These are phyloP conservation scores for Protomyces macrosporus DNA, from an alignment of 1,139 yeast species.

Conservation along the genomic window DNA sequence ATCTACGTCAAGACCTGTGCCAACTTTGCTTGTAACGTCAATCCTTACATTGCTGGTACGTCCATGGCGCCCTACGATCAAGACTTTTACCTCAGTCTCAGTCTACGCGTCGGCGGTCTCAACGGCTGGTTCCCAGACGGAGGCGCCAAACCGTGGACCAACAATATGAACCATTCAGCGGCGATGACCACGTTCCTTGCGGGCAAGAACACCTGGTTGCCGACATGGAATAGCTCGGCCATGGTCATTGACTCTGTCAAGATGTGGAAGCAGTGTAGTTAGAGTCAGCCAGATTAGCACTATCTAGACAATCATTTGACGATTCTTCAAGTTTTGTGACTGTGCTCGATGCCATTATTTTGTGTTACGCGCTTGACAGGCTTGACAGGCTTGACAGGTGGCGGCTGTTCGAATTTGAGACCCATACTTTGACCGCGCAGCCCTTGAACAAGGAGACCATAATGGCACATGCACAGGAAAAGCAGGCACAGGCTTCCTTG, in stretches of 20 bases:
- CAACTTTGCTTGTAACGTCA: slow-evolving; percentile 22
- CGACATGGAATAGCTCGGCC: slow-evolving; percentile 2
- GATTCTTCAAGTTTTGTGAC: too few relatives aligned
- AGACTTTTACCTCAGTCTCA: slow-evolving; percentile 26
- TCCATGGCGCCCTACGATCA: slow-evolving; percentile 29
- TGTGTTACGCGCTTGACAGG: too few relatives aligned
- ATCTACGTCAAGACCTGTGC: background rate
- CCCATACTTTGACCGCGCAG: background rate
- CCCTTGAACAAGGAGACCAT: too few relatives aligned
- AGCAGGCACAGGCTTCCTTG: too few relatives aligned
- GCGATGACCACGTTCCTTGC: background rate
- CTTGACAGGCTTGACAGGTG: background rate
- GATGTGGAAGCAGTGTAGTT: slow-evolving; percentile 23
- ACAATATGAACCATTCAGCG: slow-evolving; percentile 27
- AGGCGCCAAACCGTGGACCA: slow-evolving; percentile 27
- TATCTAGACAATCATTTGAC: too few relatives aligned
- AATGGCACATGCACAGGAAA: too few relatives aligned
- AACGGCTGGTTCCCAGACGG: slow-evolving; percentile 29
- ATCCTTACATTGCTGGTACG: slow-evolving; percentile 27
- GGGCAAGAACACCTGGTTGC: background rate
- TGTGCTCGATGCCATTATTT: too few relatives aligned
- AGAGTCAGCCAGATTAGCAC: background rate
- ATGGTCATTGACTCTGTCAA: slow-evolving; percentile 15
- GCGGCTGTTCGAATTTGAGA: background rate
- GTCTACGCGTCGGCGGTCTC: slow-evolving; percentile 30